phyloP scores from a whole-genome alignment of 306 rosid genomes.

The Ammopiptanthus mongolicus region DNA sequence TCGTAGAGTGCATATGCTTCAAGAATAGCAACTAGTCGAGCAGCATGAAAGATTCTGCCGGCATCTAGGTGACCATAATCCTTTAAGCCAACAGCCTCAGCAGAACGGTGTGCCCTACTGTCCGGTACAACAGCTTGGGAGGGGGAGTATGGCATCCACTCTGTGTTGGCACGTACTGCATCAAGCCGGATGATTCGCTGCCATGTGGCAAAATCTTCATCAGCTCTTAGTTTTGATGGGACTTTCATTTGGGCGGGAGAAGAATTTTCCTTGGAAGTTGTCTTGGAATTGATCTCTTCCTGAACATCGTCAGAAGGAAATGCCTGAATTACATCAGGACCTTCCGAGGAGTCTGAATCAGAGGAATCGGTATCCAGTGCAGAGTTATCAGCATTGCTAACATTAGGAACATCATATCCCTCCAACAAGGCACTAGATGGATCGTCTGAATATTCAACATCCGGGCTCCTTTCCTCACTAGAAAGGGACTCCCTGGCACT shows the following conservation, averaged over 20 bases:
- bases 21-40: slow-evolving; percentile 88
- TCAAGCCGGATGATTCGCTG: slow-evolving; percentile 95
- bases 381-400: slow-evolving; percentile 58
- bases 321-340: slow-evolving; percentile 69
- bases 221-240: slow-evolving; percentile 39
- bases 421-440: slow-evolving; percentile 64
- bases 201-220: slow-evolving; percentile 92
- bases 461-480: slow-evolving; percentile 73
- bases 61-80: slow-evolving; percentile 91
- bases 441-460: slow-evolving; percentile 57
- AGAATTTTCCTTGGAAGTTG: slow-evolving; percentile 48
- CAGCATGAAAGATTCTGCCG: slow-evolving; percentile 80
- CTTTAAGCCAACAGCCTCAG: slow-evolving; percentile 92
- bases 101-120: slow-evolving; percentile 57
- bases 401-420: slow-evolving; percentile 53
- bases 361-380: slow-evolving; percentile 62
- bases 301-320: slow-evolving; percentile 50
- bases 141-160: slow-evolving; percentile 75
- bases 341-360: slow-evolving; percentile 87
- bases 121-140: slow-evolving; percentile 64
- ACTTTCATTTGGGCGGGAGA: slow-evolving; percentile 47
- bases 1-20: slow-evolving; percentile 96
- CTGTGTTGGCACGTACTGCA: slow-evolving; percentile 87
- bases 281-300: slow-evolving; percentile 50
- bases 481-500: slow-evolving; percentile 93